Evolutionary conservation across 108 stramenopile genomes (phyloP).

Genomic region (Seminavis robusta): DNA sequence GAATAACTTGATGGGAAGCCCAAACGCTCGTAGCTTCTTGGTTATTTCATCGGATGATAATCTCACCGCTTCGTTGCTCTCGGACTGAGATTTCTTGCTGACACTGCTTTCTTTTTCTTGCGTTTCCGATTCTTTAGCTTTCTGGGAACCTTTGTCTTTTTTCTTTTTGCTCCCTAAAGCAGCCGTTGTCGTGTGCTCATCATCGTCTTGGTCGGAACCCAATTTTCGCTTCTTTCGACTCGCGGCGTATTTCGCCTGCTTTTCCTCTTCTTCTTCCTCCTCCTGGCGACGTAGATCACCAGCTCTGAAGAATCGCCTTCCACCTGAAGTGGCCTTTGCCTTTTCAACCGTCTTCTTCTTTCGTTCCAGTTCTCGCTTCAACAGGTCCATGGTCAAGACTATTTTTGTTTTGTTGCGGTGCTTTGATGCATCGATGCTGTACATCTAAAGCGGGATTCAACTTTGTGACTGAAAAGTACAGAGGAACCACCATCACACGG

Average conservation of each 20-base stretch:
- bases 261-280: slow-evolving; percentile 50
- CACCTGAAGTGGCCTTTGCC: slow-evolving; percentile 21
- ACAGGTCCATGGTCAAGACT: slow-evolving; percentile 50
- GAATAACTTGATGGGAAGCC: slow-evolving; percentile 71
- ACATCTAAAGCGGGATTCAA: too few relatives aligned
- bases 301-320: slow-evolving; percentile 42
- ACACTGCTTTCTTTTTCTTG: background rate
- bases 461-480: too few relatives aligned
- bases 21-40: slow-evolving; percentile 46
- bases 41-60: slow-evolving; percentile 32
- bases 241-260: slow-evolving; percentile 15
- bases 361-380: slow-evolving; percentile 58
- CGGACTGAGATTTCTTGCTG: slow-evolving; percentile 4
- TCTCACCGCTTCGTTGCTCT: background rate
- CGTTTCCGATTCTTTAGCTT: background rate
- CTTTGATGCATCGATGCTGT: too few relatives aligned
- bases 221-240: background rate
- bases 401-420: too few relatives aligned
- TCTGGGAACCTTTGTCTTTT: background rate
- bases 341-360: slow-evolving; percentile 42
- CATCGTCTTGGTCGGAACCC: background rate
- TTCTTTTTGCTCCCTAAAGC: background rate
- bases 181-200: background rate
- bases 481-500: too few relatives aligned
- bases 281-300: slow-evolving; percentile 47